Evolutionary conservation across 2,329 filamentous ascomycete genomes (phyloP), one percentile per base, ranked within the genome.

Genomic region (Monosporascus sp.): DNA sequence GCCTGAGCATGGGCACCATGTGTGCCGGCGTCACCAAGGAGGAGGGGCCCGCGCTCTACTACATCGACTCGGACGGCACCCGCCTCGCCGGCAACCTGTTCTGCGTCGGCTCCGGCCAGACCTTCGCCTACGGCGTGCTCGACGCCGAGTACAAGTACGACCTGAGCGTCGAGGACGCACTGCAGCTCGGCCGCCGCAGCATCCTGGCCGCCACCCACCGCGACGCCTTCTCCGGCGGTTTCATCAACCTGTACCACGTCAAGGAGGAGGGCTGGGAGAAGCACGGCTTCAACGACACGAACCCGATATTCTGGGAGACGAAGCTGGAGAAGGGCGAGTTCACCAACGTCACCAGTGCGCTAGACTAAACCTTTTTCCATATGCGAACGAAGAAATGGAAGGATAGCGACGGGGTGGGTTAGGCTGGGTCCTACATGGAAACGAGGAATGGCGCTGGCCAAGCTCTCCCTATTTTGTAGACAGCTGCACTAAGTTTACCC

Each of bases 231-330:
- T 97, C 94, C 24, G 94, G 94, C 79, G 94, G 94, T 62, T 97
- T 84, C 77, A 97, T 99, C 81, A 99, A 99, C 78, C 71, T 97
- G 69, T 99, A 99, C 76, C 94, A 99, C 69, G 92, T 99, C 70
- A 97, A 97, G 85, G 93, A 99, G 79, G 88, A 91, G 59, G 94
- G 94, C 64, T 99, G 94, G 94, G 92, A 96, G 67, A 96, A 96
- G 83, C 93, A 97, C 70, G 94, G 94, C 58, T 99, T 99, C 82
- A 91, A 80, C 68, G 94, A 99, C 74, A 97, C 93, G 64, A 97
- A 97, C 79, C 93, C 93, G 45, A 96, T 97, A 70, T 99, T 99
- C 87, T 99, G 94, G 94, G 88, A 96, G 81, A 97, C 92, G 48
- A 99, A 99, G 85, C 76, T 99, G 68, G 88, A 96, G 72, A 96